phyloP scores from a whole-genome alignment of 169 alveolate genomes.

The Eimeria nieschulzi region DNA sequence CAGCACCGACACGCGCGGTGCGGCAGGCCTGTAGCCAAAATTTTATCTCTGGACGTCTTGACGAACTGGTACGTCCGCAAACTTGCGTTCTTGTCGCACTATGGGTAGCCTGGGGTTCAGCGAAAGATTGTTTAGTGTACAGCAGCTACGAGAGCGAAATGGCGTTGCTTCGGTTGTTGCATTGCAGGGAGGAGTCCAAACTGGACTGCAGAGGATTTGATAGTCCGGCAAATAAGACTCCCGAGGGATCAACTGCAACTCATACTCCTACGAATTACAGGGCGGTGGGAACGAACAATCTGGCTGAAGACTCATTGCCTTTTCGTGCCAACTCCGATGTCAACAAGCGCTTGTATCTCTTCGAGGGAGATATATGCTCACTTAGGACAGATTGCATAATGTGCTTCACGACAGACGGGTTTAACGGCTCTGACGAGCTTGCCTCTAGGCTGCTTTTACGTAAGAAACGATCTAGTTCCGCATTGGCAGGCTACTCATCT shows the following conservation, averaged over 20 bases:
- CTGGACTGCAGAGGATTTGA: not conserved
- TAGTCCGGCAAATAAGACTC: not conserved
- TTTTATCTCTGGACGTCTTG: not conserved
- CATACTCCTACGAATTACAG: slow-evolving; percentile 12
- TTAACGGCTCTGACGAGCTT: slow-evolving; percentile 20
- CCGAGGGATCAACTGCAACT: slow-evolving; percentile 19
- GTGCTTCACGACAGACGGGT: slow-evolving; percentile 34
- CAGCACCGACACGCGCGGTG: not conserved
- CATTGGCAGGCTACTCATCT: no score
- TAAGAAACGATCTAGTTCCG: not conserved
- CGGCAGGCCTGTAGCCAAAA: slow-evolving; percentile 1
- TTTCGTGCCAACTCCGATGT: slow-evolving; percentile 1
- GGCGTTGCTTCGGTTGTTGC: not conserved
- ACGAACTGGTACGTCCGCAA: slow-evolving; percentile 7
- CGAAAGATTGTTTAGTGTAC: no score
- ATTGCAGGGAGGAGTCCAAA: slow-evolving; percentile 26
- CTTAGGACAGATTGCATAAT: slow-evolving; percentile 10
- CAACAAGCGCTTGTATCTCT: not conserved
- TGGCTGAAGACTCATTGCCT: not conserved
- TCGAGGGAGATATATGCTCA: slow-evolving; percentile 25
- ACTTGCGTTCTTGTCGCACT: not conserved
- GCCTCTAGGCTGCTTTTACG: not conserved
- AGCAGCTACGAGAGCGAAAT: no score
- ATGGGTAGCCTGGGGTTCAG: not conserved
- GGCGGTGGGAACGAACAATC: not conserved